Percentiles rank a stretch among this genome's conserved stretches.
These are phyloP conservation scores for Apiotrichum akiyoshidainum DNA, from an alignment of 1,284 basidiomycete species.

Conservation along the genomic window DNA sequence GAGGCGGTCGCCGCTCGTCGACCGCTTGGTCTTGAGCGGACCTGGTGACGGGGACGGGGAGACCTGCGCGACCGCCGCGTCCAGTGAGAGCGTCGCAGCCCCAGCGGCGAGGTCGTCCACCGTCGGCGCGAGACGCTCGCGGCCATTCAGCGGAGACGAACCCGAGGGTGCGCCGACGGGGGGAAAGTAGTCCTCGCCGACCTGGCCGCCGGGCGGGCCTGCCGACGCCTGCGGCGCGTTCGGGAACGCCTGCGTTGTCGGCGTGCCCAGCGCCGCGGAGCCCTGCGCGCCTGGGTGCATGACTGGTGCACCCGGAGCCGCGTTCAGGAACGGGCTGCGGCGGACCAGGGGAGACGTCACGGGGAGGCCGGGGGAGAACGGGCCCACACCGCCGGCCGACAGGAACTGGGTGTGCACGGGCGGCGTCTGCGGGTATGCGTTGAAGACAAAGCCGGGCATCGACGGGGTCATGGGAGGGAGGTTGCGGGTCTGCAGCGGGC, in stretches of 20 bases:
- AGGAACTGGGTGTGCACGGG: slow-evolving; percentile 43
- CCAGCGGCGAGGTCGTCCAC: slow-evolving; percentile 2
- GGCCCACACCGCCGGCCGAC: slow-evolving; percentile 43
- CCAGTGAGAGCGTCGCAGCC: slow-evolving; percentile 3
- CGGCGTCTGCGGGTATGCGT: slow-evolving; percentile 49
- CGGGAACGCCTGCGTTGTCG: slow-evolving; percentile 44
- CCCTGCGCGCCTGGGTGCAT: slow-evolving; percentile 27
- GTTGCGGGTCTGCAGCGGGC: slow-evolving; percentile 42
- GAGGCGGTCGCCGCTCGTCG: background rate
- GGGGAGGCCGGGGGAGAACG: slow-evolving; percentile 49
- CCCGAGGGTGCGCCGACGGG: slow-evolving; percentile 3
- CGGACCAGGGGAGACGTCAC: slow-evolving; percentile 39
- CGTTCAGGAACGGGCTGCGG: slow-evolving; percentile 49
- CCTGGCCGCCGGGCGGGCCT: slow-evolving; percentile 23
- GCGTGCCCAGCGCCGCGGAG: slow-evolving; percentile 42
- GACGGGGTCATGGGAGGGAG: slow-evolving; percentile 52
- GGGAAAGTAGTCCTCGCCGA: slow-evolving; percentile 39
- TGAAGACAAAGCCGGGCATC: slow-evolving; percentile 52
- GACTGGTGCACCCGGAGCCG: slow-evolving; percentile 52
- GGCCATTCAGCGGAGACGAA: slow-evolving; percentile 24
- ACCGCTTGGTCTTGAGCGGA: background rate
- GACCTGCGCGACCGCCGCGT: background rate
- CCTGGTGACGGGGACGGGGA: background rate
- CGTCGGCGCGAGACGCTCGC: slow-evolving; percentile 29
- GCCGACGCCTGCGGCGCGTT: slow-evolving; percentile 25